Conservation (phyloP, 495 filamentous ascomycete species). For the Mytilinidion resinicola region DNA sequence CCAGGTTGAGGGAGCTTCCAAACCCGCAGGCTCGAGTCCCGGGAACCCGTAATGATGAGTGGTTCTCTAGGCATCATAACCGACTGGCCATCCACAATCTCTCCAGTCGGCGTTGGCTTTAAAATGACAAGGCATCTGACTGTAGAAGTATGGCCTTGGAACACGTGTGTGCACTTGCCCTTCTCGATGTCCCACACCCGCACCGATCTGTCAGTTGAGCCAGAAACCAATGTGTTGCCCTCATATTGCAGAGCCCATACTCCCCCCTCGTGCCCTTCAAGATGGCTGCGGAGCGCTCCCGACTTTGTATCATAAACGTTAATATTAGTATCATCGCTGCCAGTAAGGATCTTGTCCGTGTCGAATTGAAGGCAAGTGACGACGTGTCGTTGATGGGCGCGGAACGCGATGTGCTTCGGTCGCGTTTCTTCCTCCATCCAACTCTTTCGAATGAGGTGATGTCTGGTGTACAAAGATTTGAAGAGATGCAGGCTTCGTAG, state of each 20-base stretch:
- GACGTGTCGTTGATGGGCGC: slow-evolving; percentile 90
- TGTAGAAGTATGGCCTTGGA: slow-evolving; percentile 95
- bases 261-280: slow-evolving; percentile 92
- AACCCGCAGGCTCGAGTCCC: slow-evolving; percentile 87
- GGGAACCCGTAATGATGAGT: slow-evolving; percentile 93
- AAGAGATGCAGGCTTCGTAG: slow-evolving; percentile 81
- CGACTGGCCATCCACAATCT: slow-evolving; percentile 61
- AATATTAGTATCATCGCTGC: slow-evolving; percentile 96
- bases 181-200: slow-evolving; percentile 96
- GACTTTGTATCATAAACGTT: slow-evolving; percentile 98
- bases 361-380: slow-evolving; percentile 98
- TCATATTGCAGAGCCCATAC: slow-evolving; percentile 98
- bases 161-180: slow-evolving; percentile 85
- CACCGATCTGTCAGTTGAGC: slow-evolving; percentile 92
- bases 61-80: slow-evolving; percentile 88
- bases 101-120: slow-evolving; percentile 73
- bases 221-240: slow-evolving; percentile 89
- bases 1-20: slow-evolving; percentile 89
- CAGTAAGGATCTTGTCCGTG: slow-evolving; percentile 93
- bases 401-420: slow-evolving; percentile 92
- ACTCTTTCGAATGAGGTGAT: slow-evolving; percentile 77
- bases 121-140: slow-evolving; percentile 94
- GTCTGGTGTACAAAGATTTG: slow-evolving; percentile 92
- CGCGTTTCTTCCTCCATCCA: slow-evolving; percentile 84
- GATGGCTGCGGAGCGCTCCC: slow-evolving; percentile 69